These are phyloP conservation scores for Aureobasidium pullulans DNA, from an alignment of 2,329 filamentous ascomycete species.

Conservation along the genomic window DNA sequence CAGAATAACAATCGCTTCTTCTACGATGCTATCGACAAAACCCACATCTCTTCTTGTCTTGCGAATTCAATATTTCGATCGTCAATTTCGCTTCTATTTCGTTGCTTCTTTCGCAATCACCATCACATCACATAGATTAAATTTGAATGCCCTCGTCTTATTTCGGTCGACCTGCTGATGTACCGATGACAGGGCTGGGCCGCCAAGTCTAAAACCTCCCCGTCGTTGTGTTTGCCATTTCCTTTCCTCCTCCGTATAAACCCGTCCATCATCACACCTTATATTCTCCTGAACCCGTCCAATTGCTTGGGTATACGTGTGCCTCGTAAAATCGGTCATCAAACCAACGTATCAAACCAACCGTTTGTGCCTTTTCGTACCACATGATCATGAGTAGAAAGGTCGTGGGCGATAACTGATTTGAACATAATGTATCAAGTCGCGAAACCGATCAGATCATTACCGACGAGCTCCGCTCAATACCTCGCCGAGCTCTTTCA, in stretches of 20 bases:
- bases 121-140: neutral
- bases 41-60: too few relatives aligned
- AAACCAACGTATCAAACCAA: too few relatives aligned
- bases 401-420: neutral
- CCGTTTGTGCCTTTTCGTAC: too few relatives aligned
- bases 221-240: too few relatives aligned
- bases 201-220: neutral
- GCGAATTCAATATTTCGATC: too few relatives aligned
- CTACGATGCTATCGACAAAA: neutral
- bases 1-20: neutral
- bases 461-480: neutral
- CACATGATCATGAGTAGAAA: neutral
- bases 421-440: neutral
- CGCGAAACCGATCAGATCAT: neutral
- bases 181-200: neutral
- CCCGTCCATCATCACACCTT: neutral
- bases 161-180: neutral
- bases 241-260: too few relatives aligned
- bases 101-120: neutral
- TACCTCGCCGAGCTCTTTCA: conserved; percentile 11
- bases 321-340: too few relatives aligned
- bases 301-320: too few relatives aligned
- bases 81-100: neutral
- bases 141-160: neutral
- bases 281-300: too few relatives aligned